Conservation (phyloP, 139 green algal species). For the Chlorella sp. region DNA sequence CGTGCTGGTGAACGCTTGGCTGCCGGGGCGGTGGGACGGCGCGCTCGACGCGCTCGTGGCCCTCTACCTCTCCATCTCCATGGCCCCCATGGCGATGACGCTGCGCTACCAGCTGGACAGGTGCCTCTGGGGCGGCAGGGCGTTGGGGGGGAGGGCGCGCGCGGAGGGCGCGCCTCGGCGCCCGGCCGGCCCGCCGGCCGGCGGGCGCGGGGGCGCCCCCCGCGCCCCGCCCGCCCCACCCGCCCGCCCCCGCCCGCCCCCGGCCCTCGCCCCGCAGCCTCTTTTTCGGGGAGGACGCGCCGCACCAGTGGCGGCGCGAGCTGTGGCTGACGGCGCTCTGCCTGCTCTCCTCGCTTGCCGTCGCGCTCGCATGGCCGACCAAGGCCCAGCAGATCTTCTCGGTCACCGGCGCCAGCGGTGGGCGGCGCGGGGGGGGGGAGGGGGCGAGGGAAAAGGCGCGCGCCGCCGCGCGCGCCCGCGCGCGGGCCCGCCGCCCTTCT, state of each 20-base stretch:
- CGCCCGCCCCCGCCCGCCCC: neutral
- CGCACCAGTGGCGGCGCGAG: slow-evolving; percentile 46
- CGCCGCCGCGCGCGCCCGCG: too few relatives aligned
- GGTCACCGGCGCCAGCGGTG: slow-evolving; percentile 53
- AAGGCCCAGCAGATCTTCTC: slow-evolving; percentile 39
- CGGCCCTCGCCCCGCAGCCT: slow-evolving; percentile 23
- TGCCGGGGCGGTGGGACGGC: slow-evolving; percentile 36
- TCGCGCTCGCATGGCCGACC: slow-evolving; percentile 53
- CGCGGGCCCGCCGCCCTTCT: too few relatives aligned
- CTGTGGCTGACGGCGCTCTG: slow-evolving; percentile 46
- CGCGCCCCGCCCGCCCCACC: neutral
- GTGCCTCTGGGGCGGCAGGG: neutral
- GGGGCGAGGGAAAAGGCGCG: too few relatives aligned
- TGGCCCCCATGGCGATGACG: slow-evolving; percentile 47
- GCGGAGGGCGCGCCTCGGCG: neutral
- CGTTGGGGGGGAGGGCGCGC: neutral
- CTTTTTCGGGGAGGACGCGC: slow-evolving; percentile 53
- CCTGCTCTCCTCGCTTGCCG: slow-evolving; percentile 28
- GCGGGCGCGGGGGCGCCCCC: neutral
- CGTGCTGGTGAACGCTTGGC: slow-evolving; percentile 57
- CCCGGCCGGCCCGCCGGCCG: neutral
- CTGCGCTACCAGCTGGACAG: slow-evolving; percentile 36
- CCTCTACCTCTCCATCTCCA: slow-evolving; percentile 51
- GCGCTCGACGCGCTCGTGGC: slow-evolving; percentile 36
- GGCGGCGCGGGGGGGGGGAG: too few relatives aligned